Conservation (phyloP, 1,284 basidiomycete genomes). For the Ganoderma resinaceum region DNA sequence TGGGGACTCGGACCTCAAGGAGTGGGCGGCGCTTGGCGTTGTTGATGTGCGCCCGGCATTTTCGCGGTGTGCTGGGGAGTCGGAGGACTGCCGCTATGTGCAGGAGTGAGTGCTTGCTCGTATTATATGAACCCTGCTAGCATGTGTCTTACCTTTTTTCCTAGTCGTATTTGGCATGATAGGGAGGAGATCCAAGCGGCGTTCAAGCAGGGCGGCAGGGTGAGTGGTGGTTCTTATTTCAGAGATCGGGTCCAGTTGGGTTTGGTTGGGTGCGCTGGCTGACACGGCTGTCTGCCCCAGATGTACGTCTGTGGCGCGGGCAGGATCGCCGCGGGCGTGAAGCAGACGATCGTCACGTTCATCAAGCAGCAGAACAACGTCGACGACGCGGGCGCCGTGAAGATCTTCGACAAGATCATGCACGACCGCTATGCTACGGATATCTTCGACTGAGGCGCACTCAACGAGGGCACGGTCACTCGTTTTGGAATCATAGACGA, state of each 20-base stretch:
- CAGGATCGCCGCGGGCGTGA: conserved; percentile 44
- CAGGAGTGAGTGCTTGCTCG: conserved; percentile 48
- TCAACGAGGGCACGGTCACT: too few relatives aligned
- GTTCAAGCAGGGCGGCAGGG: conserved; percentile 55
- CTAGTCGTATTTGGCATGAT: conserved; percentile 54
- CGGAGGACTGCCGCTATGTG: conserved; percentile 52
- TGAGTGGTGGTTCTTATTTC: conserved; percentile 24
- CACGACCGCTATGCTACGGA: conserved; percentile 49
- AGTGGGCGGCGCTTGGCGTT: conserved; percentile 51
- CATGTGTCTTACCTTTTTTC: conserved; percentile 4
- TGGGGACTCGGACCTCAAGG: conserved; percentile 46
- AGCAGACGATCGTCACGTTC: conserved; percentile 43
- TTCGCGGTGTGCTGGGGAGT: conserved; percentile 44
- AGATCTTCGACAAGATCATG: conserved; percentile 39
- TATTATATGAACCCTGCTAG: background rate
- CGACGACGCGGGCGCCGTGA: conserved; percentile 33
- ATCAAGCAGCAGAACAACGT: conserved; percentile 37
- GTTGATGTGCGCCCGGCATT: conserved; percentile 58
- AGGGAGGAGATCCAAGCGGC: conserved; percentile 42
- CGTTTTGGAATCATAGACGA: background rate
- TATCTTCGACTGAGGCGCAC: conserved; percentile 48
- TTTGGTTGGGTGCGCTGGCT: background rate
- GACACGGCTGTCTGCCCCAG: conserved; percentile 31
- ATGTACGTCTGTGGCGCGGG: conserved; percentile 55
- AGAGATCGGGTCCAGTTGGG: background rate